Conservation (phyloP, 1,139 yeast species). For the Lodderomyces elongisporus region DNA sequence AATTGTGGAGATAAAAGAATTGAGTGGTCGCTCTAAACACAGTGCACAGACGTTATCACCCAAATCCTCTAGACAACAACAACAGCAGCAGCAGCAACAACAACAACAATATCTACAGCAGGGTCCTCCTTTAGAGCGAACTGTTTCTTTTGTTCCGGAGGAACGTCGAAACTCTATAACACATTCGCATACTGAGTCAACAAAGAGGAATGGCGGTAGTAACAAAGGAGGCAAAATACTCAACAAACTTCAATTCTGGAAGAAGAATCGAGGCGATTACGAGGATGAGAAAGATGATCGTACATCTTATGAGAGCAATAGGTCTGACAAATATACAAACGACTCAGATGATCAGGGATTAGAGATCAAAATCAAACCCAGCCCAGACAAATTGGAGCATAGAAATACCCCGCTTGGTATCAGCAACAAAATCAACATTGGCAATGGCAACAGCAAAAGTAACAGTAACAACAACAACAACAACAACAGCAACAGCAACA, state of each 20-base stretch:
- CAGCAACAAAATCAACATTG: neutral
- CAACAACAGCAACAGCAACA: too few relatives aligned
- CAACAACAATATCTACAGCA: neutral
- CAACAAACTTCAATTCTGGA: conserved; percentile 42
- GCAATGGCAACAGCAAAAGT: neutral
- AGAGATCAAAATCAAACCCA: conserved; percentile 1
- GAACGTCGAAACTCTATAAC: conserved; percentile 17
- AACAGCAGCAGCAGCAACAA: neutral
- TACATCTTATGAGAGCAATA: conserved; percentile 8
- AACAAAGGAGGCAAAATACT: conserved; percentile 26
- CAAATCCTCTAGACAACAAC: too few relatives aligned
- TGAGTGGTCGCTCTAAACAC: too few relatives aligned
- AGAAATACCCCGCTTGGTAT: too few relatives aligned
- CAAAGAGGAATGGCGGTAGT: conserved; percentile 10
- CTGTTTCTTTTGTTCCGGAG: conserved; percentile 34
- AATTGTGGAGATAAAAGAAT: too few relatives aligned
- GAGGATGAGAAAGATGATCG: conserved; percentile 7
- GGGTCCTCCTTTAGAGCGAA: conserved; percentile 14
- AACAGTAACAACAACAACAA: neutral
- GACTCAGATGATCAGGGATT: conserved; percentile 4
- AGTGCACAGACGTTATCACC: too few relatives aligned
- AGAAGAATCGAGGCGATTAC: conserved; percentile 16
- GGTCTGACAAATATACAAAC: conserved; percentile 4
- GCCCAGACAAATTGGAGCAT: conserved; percentile 5
- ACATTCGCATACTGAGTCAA: conserved; percentile 12